Base-by-base conservation (phyloP, 768 basidiomycete genomes). In the Grammothele lineata region DNA sequence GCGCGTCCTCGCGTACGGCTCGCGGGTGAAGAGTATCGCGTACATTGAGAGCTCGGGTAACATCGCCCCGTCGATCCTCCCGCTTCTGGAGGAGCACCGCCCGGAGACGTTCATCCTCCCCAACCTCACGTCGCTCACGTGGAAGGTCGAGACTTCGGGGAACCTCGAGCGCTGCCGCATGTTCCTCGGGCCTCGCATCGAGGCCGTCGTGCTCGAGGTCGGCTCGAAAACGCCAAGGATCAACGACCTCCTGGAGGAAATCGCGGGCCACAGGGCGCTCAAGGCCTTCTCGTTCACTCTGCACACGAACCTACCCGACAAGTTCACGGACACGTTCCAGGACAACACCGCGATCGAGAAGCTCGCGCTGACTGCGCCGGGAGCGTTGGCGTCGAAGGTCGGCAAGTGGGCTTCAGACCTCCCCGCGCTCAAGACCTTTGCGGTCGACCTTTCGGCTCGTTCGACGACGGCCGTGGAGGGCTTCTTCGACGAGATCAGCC, bases 391-490 rank as follows among this genome's bases (percentile, higher is more conserved):
- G 0, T 66, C 85, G n/a, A 71, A 70, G 34, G 73, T 87, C n/a
- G 87, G 87, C 23, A 76, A 77, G 51, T 88, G 86, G 87, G 67
- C 76, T n/a, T 76, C 85, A 19, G 75, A 74, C 22, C 70, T 88
- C 8, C 80, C 81, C 34, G 61, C 70, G 27, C 72, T 89, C 53
- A 81, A 77, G 56, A 74, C 72, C 40, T 67, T 90, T 47, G 78
- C 84, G 57, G 70, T 90, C 39, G 87, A 90, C 60, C 73, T 90
- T 21, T 79, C 85, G 0, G 83, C 81, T 45, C 71, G 84, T 46
- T 77, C 82, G 3, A 66, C 75, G 44, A 79, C 79, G 24, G 81
- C 83, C 0, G 81, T 88, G n/a, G 85, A 87, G 65, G 83, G 83
- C 17, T 90, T 90, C 65, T 90, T 90, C 62, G 81, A 82, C 60